Evolutionary conservation across 805 yeast species (phyloP), one percentile per base, ranked within the genome.

Genomic region (Lipomyces yamanashiensis): DNA sequence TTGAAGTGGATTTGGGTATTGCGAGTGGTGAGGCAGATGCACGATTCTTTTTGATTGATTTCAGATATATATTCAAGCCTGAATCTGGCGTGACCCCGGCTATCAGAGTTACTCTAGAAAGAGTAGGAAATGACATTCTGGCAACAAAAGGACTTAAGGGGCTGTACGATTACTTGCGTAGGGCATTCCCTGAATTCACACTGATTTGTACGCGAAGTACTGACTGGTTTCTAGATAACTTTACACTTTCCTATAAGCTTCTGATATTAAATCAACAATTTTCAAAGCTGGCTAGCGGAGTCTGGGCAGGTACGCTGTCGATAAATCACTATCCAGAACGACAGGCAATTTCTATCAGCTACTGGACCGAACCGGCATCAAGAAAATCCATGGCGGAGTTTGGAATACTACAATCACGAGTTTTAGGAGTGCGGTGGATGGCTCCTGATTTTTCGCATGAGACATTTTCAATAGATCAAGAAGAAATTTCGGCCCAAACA

Each of bases 41-140:
- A 0, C 91, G 91, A 15, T 87, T 89, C 70, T 89, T 87, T 72
- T 81, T 91, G 64, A 88, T 93, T 21, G 93, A 90, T 73, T 88
- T 92, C 75, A 81, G 84, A 60, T 83, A 92, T 61, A 77, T 82
- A 23, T 87, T 88, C 70, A 68, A 74, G 17, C 80, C 81, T n/a
- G 54, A 56, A 19, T 67, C 62, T 12, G 58, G 48, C 23, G 63
- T 70, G 15, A 61, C 77, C 0, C 63, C 69, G 1, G 67, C 66
- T 5, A 75, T 80, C 5, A 74, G 75, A 57, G 74, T 73, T 13
- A 81, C 80, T 60, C 71, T 90, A 21, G 92, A 88, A 71, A 77
- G 77, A 34, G 74, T 80, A 1, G 84, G 85, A 8, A 89, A 90
- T 73, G 77, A 78, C 28, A 79, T 81, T 17, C 77, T 90, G 19